Conservation (phyloP, 2,329 filamentous ascomycete genomes). For the Hortaea sp. region DNA sequence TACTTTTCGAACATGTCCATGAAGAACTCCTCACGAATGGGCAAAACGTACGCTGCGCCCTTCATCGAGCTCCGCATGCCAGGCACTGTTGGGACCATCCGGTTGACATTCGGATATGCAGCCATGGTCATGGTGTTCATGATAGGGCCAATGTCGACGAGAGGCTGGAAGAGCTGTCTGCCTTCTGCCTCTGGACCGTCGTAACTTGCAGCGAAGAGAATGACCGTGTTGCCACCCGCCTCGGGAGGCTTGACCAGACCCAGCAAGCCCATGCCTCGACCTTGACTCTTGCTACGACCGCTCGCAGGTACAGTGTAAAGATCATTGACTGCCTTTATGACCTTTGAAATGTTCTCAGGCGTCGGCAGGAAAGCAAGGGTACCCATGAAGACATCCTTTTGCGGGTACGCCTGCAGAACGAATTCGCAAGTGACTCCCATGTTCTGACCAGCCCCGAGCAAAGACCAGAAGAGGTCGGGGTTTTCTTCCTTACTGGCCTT, state of each 20-base stretch:
- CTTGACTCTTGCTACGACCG: slow-evolving; percentile 9
- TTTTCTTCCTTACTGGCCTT: slow-evolving; percentile 35
- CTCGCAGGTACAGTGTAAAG: slow-evolving; percentile 12
- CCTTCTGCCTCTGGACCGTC: slow-evolving; percentile 13
- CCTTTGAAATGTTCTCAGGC: slow-evolving; percentile 8
- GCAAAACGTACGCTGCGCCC: slow-evolving; percentile 16
- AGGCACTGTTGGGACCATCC: slow-evolving; percentile 11
- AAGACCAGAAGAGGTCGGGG: slow-evolving; percentile 40
- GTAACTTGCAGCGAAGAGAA: slow-evolving; percentile 11
- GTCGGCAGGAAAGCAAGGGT: slow-evolving; percentile 26
- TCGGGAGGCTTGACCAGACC: slow-evolving; percentile 15
- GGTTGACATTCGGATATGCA: slow-evolving; percentile 10
- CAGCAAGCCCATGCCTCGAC: slow-evolving; percentile 9
- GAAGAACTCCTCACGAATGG: slow-evolving; percentile 15
- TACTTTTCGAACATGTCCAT: slow-evolving; percentile 10
- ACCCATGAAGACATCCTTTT: slow-evolving; percentile 27
- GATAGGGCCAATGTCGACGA: slow-evolving; percentile 14
- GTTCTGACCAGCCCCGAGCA: slow-evolving; percentile 36
- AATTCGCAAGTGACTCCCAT: slow-evolving; percentile 40
- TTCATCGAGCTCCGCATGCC: slow-evolving; percentile 19
- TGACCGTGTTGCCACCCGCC: slow-evolving; percentile 13
- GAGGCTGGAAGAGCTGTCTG: slow-evolving; percentile 11
- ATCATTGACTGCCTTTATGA: slow-evolving; percentile 13
- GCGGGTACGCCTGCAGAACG: slow-evolving; percentile 24
- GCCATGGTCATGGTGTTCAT: slow-evolving; percentile 13